phyloP scores from a whole-genome alignment of 2,329 filamentous ascomycete species.

The Cladorrhinum sp. region DNA sequence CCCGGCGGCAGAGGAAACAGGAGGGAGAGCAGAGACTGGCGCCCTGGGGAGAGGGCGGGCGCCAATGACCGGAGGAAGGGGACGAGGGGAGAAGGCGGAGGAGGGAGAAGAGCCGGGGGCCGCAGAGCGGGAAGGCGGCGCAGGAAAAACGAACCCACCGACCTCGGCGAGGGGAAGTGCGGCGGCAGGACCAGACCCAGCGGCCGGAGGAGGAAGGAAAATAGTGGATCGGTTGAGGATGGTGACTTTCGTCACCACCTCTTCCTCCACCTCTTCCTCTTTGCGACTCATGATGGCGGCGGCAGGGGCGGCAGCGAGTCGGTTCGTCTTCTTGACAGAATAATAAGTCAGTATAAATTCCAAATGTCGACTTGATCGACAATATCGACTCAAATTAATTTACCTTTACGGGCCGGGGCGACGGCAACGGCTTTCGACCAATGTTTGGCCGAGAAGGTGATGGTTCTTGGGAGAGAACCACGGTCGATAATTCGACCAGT shows the following conservation, averaged over 20 bases:
- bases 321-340: neutral
- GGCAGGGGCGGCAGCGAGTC: neutral
- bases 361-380: neutral
- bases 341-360: neutral
- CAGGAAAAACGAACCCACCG: neutral
- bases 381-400: neutral
- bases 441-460: constrained; percentile 5
- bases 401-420: neutral
- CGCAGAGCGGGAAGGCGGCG: neutral
- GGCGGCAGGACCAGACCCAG: neutral
- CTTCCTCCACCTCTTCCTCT: neutral
- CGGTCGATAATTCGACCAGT: constrained; percentile 23
- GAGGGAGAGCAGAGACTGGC: neutral
- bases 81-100: neutral
- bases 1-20: neutral
- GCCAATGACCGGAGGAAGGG: neutral
- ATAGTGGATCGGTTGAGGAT: neutral
- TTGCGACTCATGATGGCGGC: neutral
- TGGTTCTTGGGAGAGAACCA: neutral
- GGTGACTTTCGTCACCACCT: neutral
- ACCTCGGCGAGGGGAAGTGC: neutral
- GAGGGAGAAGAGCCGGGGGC: neutral
- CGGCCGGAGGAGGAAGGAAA: neutral
- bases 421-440: neutral
- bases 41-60: neutral